Evolutionary conservation across 176 grass and related monocot species (phyloP), one percentile per base, ranked within the genome.

Genomic region (Poa pratensis): DNA sequence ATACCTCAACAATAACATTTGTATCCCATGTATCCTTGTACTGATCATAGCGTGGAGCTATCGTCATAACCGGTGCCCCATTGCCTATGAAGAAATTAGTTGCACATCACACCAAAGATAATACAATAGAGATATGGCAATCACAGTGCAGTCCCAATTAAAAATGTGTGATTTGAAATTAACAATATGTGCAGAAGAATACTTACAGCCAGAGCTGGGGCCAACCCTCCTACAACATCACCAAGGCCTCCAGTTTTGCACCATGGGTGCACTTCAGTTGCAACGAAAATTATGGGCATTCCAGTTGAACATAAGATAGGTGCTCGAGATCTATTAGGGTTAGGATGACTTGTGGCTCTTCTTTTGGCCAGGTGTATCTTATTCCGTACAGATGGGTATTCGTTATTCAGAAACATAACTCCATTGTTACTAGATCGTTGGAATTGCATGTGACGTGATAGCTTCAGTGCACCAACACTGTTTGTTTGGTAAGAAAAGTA

Each of bases 221-320:
- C 87, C 7, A 94, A 75, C 34, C 92, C 92, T 55, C 92, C 89
- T 57, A 89, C 16, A 75, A 94, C 92, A 89, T 89, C 92, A 73
- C 92, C 92, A 46, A 94, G 92, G n/a, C 92, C 92, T 80, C 92
- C 92, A 69, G 92, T 94, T 85, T 89, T 94, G 80, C 81, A 87
- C 92, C 92, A 94, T 73, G 89, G 89, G 18, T 86, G 68, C 80
- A 94, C 78, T 80, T 94, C 92, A 74, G 92, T 83, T 73, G 84
- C 65, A 32, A 91, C 81, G 66, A 94, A 91, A 57, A 91, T 4
- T 63, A 94, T 81, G 43, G 82, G 78, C 84, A 87, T 89, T 69
- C 92, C 92, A 72, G 73, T 84, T 60, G 86, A 90, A 81, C 86
- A 91, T 34, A 90, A 59, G 14, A 84, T 88, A 54, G 78, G 75